Conservation (phyloP, 2,329 filamentous ascomycete species). For the Coleophoma cylindrospora region DNA sequence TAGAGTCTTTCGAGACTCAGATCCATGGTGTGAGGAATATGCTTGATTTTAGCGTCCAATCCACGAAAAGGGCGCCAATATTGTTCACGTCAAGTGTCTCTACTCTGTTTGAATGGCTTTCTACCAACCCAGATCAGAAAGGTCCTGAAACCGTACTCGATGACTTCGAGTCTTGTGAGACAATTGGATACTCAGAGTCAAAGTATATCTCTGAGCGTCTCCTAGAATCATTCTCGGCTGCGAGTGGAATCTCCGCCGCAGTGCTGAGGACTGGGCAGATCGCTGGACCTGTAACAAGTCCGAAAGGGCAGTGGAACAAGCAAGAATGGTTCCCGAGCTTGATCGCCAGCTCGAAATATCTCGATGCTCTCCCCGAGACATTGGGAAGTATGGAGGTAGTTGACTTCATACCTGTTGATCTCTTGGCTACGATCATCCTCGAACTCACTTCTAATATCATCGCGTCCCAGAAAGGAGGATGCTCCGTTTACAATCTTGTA, state of each 20-base stretch:
- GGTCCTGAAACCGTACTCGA: conserved; percentile 5
- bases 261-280: background rate
- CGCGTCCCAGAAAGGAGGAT: background rate
- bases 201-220: conserved; percentile 1
- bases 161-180: conserved; percentile 13
- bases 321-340: conserved; percentile 37
- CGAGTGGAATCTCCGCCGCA: background rate
- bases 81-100: conserved; percentile 15
- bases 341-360: conserved; percentile 28
- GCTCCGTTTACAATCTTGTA: background rate
- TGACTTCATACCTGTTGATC: conserved; percentile 37
- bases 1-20: conserved; percentile 26
- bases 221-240: background rate
- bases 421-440: conserved; percentile 28
- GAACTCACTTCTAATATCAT: conserved; percentile 13
- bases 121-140: conserved; percentile 23
- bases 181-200: background rate
- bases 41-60: conserved; percentile 11
- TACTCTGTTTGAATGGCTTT: conserved; percentile 2
- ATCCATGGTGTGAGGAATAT: conserved; percentile 32
- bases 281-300: conserved; percentile 27
- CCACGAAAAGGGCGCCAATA: conserved; percentile 1
- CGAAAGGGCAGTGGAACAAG: conserved; percentile 31
- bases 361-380: conserved; percentile 29
- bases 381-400: conserved; percentile 28